Conservation (phyloP, 768 basidiomycete genomes). For the Lanmaoa rubissima region DNA sequence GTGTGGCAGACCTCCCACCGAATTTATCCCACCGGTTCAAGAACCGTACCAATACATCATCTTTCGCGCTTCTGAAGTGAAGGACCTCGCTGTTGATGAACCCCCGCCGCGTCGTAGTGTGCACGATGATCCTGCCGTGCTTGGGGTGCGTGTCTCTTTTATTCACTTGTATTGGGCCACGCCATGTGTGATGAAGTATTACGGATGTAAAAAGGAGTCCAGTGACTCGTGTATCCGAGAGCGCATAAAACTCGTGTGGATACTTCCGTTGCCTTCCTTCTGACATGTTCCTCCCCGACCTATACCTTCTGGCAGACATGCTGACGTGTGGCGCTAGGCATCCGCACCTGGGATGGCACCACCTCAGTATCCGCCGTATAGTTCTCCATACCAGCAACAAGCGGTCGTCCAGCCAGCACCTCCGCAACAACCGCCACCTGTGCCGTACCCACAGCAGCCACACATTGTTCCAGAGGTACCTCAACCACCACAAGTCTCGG, state of each 20-base stretch:
- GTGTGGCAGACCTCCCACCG: constrained; percentile 55
- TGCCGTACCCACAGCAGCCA: constrained; percentile 27
- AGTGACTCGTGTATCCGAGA: constrained; percentile 39
- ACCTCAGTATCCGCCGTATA: constrained; percentile 30
- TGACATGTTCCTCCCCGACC: constrained; percentile 31
- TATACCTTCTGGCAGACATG: neutral
- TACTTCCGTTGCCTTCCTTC: constrained; percentile 63
- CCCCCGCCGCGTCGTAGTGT: constrained; percentile 57
- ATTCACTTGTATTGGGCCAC: constrained; percentile 1
- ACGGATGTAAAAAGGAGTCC: constrained; percentile 44
- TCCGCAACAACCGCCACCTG: constrained; percentile 30
- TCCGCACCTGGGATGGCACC: constrained; percentile 44
- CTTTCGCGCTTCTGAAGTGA: constrained; percentile 87
- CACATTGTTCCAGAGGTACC: constrained; percentile 28
- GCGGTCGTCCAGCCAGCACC: constrained; percentile 32
- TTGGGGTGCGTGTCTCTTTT: constrained; percentile 55
- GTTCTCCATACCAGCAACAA: constrained; percentile 33
- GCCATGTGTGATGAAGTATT: constrained; percentile 40
- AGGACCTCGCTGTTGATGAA: constrained; percentile 84
- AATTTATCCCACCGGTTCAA: constrained; percentile 81
- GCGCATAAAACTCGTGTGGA: constrained; percentile 49
- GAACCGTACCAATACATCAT: constrained; percentile 89
- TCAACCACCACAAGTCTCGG: constrained; percentile 15
- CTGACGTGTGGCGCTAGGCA: constrained; percentile 37
- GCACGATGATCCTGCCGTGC: constrained; percentile 81